Evolutionary conservation across 1,284 basidiomycete genomes (phyloP), one percentile per base, ranked within the genome.

Genomic region (Puccinia polysora): DNA sequence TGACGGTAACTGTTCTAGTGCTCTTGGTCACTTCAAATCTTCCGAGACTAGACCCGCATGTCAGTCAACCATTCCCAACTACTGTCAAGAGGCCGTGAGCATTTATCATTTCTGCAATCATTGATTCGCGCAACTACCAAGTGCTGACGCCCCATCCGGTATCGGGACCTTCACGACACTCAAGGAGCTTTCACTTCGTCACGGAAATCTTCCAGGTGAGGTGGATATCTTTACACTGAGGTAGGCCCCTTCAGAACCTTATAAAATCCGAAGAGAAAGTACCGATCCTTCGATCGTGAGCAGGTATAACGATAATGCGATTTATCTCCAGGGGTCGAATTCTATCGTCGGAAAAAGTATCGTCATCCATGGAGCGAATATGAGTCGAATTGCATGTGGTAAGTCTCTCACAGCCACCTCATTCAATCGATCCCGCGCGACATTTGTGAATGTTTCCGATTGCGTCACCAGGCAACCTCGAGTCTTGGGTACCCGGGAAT

Each of bases 291-390:
- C 64, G 20, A 65, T 74, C 23, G 20, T 62, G 6, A 60, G 38
- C 12, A 73, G 74, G 40, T 64, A 47, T 2, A 75, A 76, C 59
- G 69, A 73, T n/a, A 76, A 65, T 47, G 53, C 77, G 7, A 73
- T 77, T 28, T 77, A 76, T 55, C 75, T 73, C 67, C 74, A 76
- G 10, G 62, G 76, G 53, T 50, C 73, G 14, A 74, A 76, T 73
- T 76, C 76, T 7, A 65, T 78, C 12, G 73, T 78, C 20, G 77
- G 77, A 4, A 75, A 76, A 23, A 75, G 75, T 52, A 65, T 78
- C 45, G 76, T 78, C 4, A 75, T 78, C 55, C 75, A 77, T 56
- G 70, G 73, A 8, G 30, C 69, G n/a, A 75, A 76, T 70, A 72
- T 73, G 60, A 76, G 71, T 18, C 73, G 76, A 7, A 28, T 77